phyloP scores from a whole-genome alignment of 1,284 basidiomycete genomes.

The Cutaneotrichosporon sp. region DNA sequence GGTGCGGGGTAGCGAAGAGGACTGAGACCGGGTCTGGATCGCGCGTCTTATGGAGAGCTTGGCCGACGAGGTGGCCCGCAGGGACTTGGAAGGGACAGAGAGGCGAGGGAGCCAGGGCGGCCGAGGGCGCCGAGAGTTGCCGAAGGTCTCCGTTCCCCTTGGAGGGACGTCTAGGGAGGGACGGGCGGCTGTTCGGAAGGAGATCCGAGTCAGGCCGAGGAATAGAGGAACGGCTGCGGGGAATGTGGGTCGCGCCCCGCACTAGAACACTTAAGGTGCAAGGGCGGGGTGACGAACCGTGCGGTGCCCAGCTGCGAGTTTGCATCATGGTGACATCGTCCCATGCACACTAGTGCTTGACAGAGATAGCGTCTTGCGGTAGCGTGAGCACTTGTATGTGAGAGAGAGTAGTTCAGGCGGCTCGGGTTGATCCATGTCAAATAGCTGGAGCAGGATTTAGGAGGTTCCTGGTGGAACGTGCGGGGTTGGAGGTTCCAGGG shows the following conservation, averaged over 20 bases:
- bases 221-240: not conserved
- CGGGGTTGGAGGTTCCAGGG: too few species aligned
- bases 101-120: not conserved
- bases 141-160: not conserved
- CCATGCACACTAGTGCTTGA: too few species aligned
- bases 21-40: not conserved
- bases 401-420: too few species aligned
- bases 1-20: not conserved
- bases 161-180: not conserved
- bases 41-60: not conserved
- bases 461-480: not conserved
- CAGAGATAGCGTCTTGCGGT: too few species aligned
- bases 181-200: not conserved
- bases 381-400: too few species aligned
- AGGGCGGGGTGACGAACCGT: too few species aligned
- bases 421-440: not conserved
- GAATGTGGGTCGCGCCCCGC: not conserved
- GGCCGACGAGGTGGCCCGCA: not conserved
- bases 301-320: too few species aligned
- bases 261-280: too few species aligned
- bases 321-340: too few species aligned
- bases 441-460: not conserved
- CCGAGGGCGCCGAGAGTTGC: not conserved
- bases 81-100: too few species aligned
- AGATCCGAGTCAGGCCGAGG: not conserved